Conservation (phyloP, 805 yeast genomes). For the Cyberlindnera suaveolens region DNA sequence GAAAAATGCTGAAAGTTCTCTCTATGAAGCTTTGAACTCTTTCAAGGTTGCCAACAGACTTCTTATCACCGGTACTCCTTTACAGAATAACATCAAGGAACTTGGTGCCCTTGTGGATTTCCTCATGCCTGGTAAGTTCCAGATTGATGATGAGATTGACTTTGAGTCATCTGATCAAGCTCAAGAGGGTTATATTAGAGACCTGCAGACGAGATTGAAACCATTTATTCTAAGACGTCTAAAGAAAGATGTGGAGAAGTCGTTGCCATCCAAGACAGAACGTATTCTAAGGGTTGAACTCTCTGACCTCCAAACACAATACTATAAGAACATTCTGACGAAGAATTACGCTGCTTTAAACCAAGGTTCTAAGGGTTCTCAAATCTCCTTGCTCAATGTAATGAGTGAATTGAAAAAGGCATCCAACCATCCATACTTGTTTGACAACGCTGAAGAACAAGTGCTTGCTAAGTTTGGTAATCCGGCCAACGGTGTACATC, state of each 20-base stretch:
- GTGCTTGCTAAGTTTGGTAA: slow-evolving; percentile 60
- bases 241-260: slow-evolving; percentile 96
- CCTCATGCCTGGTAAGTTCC: slow-evolving; percentile 90
- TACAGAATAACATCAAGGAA: slow-evolving; percentile 93
- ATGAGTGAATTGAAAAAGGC: slow-evolving; percentile 97
- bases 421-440: slow-evolving; percentile 92
- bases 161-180: slow-evolving; percentile 65
- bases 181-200: slow-evolving; percentile 85
- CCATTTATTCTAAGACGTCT: slow-evolving; percentile 91
- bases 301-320: slow-evolving; percentile 91
- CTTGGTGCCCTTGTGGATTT: slow-evolving; percentile 92
- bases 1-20: slow-evolving; percentile 88
- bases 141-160: slow-evolving; percentile 91
- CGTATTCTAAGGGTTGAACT: slow-evolving; percentile 91
- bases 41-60: slow-evolving; percentile 81
- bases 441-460: slow-evolving; percentile 86
- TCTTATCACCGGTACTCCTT: slow-evolving; percentile 95
- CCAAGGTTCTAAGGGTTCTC: slow-evolving; percentile 72
- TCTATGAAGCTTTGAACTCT: slow-evolving; percentile 80
- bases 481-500: slow-evolving; percentile 35
- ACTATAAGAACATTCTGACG: slow-evolving; percentile 88
- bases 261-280: slow-evolving; percentile 93
- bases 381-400: slow-evolving; percentile 78
- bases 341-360: slow-evolving; percentile 88
- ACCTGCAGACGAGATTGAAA: slow-evolving; percentile 75